phyloP scores from a whole-genome alignment of 2,329 filamentous ascomycete genomes.

The Kalmusia sp. region DNA sequence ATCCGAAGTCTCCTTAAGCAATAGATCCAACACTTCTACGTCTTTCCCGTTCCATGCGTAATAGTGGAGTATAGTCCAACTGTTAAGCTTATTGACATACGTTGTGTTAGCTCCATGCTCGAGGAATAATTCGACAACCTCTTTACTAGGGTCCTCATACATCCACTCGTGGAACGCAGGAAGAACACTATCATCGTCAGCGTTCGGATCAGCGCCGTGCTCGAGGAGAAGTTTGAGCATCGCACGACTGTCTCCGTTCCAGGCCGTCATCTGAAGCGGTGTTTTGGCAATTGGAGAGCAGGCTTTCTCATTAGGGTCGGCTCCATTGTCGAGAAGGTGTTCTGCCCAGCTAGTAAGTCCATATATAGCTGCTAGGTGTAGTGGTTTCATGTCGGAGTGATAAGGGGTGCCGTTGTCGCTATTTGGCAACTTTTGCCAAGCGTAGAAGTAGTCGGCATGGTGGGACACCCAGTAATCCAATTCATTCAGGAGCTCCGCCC shows the following conservation, averaged over 20 bases:
- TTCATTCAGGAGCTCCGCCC: conserved; percentile 16
- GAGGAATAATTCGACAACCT: conserved; percentile 14
- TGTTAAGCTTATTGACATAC: neutral
- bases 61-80: neutral
- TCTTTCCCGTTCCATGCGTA: neutral
- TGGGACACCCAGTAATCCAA: conserved; percentile 18
- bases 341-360: conserved; percentile 17
- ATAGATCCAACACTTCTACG: neutral
- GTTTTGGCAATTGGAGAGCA: neutral
- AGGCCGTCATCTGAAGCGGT: neutral
- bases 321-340: conserved; percentile 14
- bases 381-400: conserved; percentile 3
- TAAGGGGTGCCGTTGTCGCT: neutral
- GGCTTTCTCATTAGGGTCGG: neutral
- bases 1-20: neutral
- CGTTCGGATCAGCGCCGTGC: conserved; percentile 3
- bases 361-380: conserved; percentile 16
- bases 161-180: conserved; percentile 10
- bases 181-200: neutral
- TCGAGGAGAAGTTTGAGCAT: conserved; percentile 12
- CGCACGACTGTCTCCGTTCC: neutral
- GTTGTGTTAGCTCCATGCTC: neutral
- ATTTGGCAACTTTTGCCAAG: conserved; percentile 9
- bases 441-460: conserved; percentile 7
- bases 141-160: conserved; percentile 5